Evolutionary conservation across 2,329 filamentous ascomycete genomes (phyloP).

Genomic region (Phialemoniopsis sp.): DNA sequence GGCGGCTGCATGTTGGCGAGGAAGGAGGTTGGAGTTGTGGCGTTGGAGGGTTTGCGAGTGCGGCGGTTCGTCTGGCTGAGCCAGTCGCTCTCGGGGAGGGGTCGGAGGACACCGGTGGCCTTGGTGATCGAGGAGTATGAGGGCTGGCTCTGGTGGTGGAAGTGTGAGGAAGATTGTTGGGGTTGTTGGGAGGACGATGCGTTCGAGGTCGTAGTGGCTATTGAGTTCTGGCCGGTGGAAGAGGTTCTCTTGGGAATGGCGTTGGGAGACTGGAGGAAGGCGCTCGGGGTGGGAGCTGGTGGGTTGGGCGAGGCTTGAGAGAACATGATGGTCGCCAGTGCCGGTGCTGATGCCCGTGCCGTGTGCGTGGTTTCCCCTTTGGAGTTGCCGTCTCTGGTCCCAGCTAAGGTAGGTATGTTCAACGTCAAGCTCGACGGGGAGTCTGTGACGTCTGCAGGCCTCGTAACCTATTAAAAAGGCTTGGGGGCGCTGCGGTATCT

Average conservation of each 20-base stretch:
- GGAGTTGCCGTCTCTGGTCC: too few relatives aligned
- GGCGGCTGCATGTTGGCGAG: slow-evolving; percentile 30
- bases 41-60: slow-evolving; percentile 21
- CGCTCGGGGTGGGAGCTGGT: slow-evolving; percentile 9
- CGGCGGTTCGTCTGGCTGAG: slow-evolving; percentile 27
- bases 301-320: slow-evolving; percentile 7
- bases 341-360: slow-evolving; percentile 11
- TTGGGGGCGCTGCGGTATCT: neutral
- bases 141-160: slow-evolving; percentile 1
- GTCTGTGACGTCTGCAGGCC: slow-evolving; percentile 1
- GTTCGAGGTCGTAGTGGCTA: slow-evolving; percentile 17
- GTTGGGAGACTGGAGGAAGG: slow-evolving; percentile 50
- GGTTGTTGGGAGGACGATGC: slow-evolving; percentile 11
- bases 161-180: too few relatives aligned
- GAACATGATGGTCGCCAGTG: slow-evolving; percentile 13
- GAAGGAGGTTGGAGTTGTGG: slow-evolving; percentile 17
- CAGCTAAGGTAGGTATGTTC: too few relatives aligned
- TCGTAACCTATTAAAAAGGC: too few relatives aligned
- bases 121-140: slow-evolving; percentile 17
- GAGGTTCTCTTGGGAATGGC: slow-evolving; percentile 71
- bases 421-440: too few relatives aligned
- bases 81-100: slow-evolving; percentile 61
- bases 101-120: slow-evolving; percentile 35
- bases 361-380: slow-evolving; percentile 14
- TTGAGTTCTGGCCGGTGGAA: slow-evolving; percentile 45